Conservation (phyloP, 2,329 filamentous ascomycete species). For the Verticillium dahliae region DNA sequence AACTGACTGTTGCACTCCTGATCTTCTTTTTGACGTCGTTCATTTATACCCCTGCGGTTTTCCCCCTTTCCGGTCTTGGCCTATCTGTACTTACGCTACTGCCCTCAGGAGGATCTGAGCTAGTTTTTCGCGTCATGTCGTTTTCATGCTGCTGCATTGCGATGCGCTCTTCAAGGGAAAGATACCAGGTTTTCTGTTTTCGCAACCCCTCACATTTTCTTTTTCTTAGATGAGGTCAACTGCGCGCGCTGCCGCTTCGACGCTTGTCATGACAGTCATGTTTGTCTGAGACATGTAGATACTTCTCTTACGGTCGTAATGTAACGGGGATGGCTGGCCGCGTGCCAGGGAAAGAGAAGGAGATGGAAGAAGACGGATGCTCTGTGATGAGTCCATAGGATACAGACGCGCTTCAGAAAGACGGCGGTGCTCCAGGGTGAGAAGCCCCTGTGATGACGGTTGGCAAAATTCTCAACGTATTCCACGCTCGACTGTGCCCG, state of each 20-base stretch:
- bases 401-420: neutral
- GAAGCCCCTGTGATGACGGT: neutral
- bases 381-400: neutral
- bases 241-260: neutral
- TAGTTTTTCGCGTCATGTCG: neutral
- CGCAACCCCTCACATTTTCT: neutral
- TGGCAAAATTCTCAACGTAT: neutral
- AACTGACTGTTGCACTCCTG: neutral
- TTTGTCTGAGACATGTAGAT: neutral
- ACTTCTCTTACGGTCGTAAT: neutral
- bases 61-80: neutral
- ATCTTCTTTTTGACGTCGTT: neutral
- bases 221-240: neutral
- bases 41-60: neutral
- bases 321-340: neutral
- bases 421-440: neutral
- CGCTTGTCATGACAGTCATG: constrained; percentile 2
- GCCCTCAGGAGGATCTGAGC: neutral
- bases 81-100: neutral
- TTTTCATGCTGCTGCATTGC: neutral
- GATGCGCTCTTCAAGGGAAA: neutral
- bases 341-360: neutral
- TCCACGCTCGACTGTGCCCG: neutral
- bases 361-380: neutral
- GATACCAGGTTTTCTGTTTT: neutral